A percentile compares a stretch with the other conserved stretches of the same genome.
phyloP scores from a whole-genome alignment of 2,329 filamentous ascomycete genomes.

The Ceratocystis alfenasii region DNA sequence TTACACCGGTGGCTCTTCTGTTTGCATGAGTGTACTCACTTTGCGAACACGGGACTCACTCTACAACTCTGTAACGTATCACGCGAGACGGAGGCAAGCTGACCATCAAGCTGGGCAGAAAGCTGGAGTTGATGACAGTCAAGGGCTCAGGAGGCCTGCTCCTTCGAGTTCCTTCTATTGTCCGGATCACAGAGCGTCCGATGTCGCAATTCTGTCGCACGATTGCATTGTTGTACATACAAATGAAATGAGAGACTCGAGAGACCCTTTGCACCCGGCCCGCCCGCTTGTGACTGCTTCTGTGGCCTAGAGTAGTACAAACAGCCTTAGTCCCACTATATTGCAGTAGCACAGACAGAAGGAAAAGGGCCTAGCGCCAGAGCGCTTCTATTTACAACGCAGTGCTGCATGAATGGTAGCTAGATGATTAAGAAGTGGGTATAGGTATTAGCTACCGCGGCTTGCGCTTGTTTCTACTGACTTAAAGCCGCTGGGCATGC shows the following conservation, averaged over 20 bases:
- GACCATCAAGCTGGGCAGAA: background rate
- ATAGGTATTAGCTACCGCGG: too few species aligned
- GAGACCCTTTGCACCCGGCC: background rate
- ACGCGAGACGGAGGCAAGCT: background rate
- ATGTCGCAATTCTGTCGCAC: too few species aligned
- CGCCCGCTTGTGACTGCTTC: background rate
- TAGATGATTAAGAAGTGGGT: too few species aligned
- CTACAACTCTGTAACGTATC: background rate
- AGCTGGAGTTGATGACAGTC: too few species aligned
- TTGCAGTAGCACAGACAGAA: background rate
- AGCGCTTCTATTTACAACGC: background rate
- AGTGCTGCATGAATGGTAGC: background rate
- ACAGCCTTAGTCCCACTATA: background rate
- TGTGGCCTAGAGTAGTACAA: background rate
- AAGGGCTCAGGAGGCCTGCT: too few species aligned
- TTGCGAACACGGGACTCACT: background rate
- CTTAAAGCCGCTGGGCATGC: too few species aligned
- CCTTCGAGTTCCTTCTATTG: background rate
- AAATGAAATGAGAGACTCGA: background rate
- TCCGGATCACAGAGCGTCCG: background rate
- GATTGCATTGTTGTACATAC: background rate
- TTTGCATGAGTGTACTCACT: background rate
- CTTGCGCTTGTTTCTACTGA: too few species aligned
- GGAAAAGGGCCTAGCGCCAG: background rate
- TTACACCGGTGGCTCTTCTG: background rate